These are phyloP conservation scores for Pyrus bretschneideri DNA, from an alignment of 306 rosid genomes.

Conservation along the genomic window DNA sequence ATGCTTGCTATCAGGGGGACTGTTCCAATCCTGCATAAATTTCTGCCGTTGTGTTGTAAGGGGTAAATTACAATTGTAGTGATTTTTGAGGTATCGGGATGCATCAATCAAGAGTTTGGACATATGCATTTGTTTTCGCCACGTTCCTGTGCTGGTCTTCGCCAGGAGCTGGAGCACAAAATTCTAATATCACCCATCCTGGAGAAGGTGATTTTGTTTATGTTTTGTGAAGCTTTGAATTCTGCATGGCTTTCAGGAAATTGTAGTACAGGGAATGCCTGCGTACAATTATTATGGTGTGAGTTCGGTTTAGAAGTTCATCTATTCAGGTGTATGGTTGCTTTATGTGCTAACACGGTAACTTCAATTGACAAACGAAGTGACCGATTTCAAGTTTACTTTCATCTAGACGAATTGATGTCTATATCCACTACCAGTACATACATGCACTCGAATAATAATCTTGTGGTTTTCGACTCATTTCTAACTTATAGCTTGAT, in stretches of 20 bases:
- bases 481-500: background rate
- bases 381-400: background rate
- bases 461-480: background rate
- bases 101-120: slow-evolving; percentile 44
- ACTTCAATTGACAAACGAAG: background rate
- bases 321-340: background rate
- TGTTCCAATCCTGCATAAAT: background rate
- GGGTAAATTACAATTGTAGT: slow-evolving; percentile 18
- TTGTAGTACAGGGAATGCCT: background rate
- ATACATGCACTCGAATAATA: background rate
- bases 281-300: background rate
- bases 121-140: slow-evolving; percentile 24
- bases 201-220: slow-evolving; percentile 48
- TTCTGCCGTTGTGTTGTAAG: slow-evolving; percentile 12
- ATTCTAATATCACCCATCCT: slow-evolving; percentile 18
- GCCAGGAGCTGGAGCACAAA: slow-evolving; percentile 29
- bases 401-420: background rate
- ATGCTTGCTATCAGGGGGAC: slow-evolving; percentile 30
- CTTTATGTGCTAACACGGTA: background rate
- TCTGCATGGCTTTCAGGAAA: background rate
- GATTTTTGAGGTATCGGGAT: slow-evolving; percentile 26
- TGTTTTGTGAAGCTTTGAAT: slow-evolving; percentile 1
- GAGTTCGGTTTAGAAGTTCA: background rate
- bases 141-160: slow-evolving; percentile 47
- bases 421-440: background rate